Evolutionary conservation across 108 stramenopile species (phyloP).

Genomic region (Fragilaria radians): DNA sequence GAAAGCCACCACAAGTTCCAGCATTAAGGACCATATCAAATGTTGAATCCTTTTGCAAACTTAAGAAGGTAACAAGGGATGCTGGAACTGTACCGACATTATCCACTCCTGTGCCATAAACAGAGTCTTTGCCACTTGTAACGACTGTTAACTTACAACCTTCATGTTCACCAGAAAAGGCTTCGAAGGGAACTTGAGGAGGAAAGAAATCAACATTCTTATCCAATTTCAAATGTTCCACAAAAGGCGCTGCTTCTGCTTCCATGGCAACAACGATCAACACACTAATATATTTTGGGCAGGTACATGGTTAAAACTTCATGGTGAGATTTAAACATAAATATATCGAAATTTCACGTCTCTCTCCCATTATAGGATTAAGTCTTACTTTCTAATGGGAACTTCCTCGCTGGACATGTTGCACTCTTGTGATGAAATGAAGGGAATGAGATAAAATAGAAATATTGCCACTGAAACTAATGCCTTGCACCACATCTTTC

Average conservation of each 20-base stretch:
- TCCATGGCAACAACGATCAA: constrained; percentile 92
- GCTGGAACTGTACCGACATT: constrained; percentile 94
- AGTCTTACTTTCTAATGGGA: too few species aligned
- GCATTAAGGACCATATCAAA: constrained; percentile 89
- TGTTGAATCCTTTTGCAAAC: constrained; percentile 46
- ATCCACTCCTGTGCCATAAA: constrained; percentile 84
- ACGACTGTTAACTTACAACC: constrained; percentile 82
- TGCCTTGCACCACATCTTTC: too few species aligned
- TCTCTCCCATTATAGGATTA: too few species aligned
- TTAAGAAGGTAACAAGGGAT: constrained; percentile 66
- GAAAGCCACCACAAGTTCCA: constrained; percentile 95
- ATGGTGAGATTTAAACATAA: too few species aligned
- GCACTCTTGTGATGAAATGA: neutral
- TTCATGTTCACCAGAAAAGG: constrained; percentile 68
- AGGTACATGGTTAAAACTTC: too few species aligned
- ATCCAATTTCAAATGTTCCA: constrained; percentile 65
- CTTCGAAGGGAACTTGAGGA: constrained; percentile 68
- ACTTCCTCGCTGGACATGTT: too few species aligned
- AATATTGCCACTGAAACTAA: too few species aligned
- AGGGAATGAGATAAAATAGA: too few species aligned
- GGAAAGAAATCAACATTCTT: constrained; percentile 63
- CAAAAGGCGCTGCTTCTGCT: constrained; percentile 87
- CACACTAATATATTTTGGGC: constrained; percentile 34
- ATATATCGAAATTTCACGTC: too few species aligned
- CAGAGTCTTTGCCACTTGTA: constrained; percentile 82